phyloP scores from a whole-genome alignment of 2,329 filamentous ascomycete genomes.

The Elsinoe perseae region DNA sequence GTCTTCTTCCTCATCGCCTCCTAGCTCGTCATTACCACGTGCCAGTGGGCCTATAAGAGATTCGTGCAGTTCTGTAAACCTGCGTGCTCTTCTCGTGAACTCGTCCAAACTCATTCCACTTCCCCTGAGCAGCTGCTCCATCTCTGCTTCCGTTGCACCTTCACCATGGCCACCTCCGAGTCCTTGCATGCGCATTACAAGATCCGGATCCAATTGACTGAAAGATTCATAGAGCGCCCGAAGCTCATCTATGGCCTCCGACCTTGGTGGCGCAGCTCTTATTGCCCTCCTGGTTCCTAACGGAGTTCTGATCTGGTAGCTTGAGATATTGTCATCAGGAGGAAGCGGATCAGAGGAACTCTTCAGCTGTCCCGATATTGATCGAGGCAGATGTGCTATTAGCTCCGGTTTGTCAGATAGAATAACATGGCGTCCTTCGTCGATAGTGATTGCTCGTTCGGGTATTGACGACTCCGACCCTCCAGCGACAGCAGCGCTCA shows the following conservation, averaged over 20 bases:
- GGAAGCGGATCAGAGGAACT: slow-evolving; percentile 79
- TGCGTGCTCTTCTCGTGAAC: slow-evolving; percentile 5
- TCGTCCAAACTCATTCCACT: slow-evolving; percentile 12
- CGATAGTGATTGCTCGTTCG: slow-evolving; percentile 38
- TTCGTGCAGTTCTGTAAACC: slow-evolving; percentile 13
- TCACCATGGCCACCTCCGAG: not conserved
- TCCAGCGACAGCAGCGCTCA: slow-evolving; percentile 48
- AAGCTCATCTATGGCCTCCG: not conserved
- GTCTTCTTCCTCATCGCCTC: not conserved
- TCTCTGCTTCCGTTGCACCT: not conserved
- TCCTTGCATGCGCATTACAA: slow-evolving; percentile 5
- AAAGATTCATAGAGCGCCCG: slow-evolving; percentile 3
- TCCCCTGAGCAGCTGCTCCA: slow-evolving; percentile 9
- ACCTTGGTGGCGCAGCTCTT: not conserved
- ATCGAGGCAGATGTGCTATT: slow-evolving; percentile 59
- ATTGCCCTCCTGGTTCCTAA: not conserved
- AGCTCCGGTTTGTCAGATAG: slow-evolving; percentile 67
- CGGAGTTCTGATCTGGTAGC: slow-evolving; percentile 20
- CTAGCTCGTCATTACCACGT: not conserved
- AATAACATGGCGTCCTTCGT: slow-evolving; percentile 68
- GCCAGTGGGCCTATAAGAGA: not conserved
- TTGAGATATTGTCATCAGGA: slow-evolving; percentile 44
- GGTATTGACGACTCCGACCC: slow-evolving; percentile 37
- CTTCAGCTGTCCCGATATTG: slow-evolving; percentile 55
- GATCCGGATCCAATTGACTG: slow-evolving; percentile 1